Conservation (phyloP, 2,329 filamentous ascomycete species). For the Neonectria coccinea region DNA sequence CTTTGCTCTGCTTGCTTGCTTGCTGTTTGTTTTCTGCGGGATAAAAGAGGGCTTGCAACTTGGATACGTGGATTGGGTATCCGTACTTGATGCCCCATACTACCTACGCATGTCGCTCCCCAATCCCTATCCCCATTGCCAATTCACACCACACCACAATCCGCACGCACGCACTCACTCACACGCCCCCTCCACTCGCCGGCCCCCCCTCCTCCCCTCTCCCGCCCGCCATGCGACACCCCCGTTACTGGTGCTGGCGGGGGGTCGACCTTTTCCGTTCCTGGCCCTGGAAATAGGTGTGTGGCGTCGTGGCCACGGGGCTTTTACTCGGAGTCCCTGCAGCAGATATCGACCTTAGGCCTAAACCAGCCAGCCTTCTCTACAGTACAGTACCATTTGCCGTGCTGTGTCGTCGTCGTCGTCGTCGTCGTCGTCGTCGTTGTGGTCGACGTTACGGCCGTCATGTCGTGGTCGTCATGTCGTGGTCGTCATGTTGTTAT, state of each 20-base stretch:
- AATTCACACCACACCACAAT: constrained; percentile 46
- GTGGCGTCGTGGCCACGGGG: constrained; percentile 10
- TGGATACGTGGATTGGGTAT: constrained; percentile 55
- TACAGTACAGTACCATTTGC: neutral
- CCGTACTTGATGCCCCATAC: constrained; percentile 53
- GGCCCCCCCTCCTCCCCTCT: constrained; percentile 24
- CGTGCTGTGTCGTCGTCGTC: neutral
- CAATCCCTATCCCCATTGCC: constrained; percentile 34
- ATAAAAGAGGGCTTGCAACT: constrained; percentile 49
- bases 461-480: no score
- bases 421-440: no score
- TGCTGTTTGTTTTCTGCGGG: constrained; percentile 45
- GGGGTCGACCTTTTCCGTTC: constrained; percentile 37
- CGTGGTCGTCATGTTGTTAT: neutral
- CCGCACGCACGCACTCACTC: constrained; percentile 12
- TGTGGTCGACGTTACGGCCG: no score
- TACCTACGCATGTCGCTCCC: constrained; percentile 31
- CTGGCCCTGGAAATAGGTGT: constrained; percentile 30
- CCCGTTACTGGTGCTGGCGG: constrained; percentile 31
- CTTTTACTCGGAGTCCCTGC: constrained; percentile 4
- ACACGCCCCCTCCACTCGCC: constrained; percentile 30
- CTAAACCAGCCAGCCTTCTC: constrained; percentile 2
- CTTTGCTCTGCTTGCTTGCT: neutral
- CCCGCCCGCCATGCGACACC: constrained; percentile 40
- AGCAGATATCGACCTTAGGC: constrained; percentile 13